Evolutionary conservation across 148 eudicot species (phyloP).

Genomic region (Rhododendron henanense): DNA sequence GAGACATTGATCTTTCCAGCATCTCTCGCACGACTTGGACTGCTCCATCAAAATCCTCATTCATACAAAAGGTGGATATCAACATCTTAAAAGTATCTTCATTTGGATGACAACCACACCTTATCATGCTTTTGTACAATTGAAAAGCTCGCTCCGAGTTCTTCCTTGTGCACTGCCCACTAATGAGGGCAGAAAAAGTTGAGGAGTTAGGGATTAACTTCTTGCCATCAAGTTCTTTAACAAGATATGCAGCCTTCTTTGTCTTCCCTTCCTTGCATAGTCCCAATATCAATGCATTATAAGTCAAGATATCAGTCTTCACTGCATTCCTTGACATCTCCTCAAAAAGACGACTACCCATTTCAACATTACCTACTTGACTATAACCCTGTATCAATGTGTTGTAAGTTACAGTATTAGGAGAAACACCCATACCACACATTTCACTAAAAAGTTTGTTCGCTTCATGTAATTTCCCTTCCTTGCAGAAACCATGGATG

Average conservation of each 20-base stretch:
- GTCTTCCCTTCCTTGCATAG: constrained; percentile 5
- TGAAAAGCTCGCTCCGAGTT: constrained; percentile 75
- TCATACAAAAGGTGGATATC: constrained; percentile 50
- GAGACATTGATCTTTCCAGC: constrained; percentile 49
- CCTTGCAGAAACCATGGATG: constrained; percentile 66
- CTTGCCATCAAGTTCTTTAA: not conserved
- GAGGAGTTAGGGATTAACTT: constrained; percentile 40
- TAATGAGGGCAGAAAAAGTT: constrained; percentile 75
- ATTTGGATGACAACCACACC: constrained; percentile 59
- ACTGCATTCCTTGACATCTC: not conserved
- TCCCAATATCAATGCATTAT: constrained; percentile 2
- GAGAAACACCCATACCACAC: constrained; percentile 44
- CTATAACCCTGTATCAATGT: not conserved
- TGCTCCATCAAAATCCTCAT: constrained; percentile 78
- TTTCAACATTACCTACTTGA: not conserved
- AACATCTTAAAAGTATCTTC: constrained; percentile 38
- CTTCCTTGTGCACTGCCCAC: constrained; percentile 69
- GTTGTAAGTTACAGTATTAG: constrained; percentile 29
- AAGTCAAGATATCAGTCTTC: not conserved
- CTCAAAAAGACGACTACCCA: not conserved
- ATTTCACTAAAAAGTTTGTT: constrained; percentile 61
- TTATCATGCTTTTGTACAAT: constrained; percentile 61
- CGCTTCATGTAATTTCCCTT: constrained; percentile 62
- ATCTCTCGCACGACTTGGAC: constrained; percentile 55
- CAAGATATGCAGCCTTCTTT: constrained; percentile 3